phyloP scores from a whole-genome alignment of 345 rosid species.

The Linum tenue region DNA sequence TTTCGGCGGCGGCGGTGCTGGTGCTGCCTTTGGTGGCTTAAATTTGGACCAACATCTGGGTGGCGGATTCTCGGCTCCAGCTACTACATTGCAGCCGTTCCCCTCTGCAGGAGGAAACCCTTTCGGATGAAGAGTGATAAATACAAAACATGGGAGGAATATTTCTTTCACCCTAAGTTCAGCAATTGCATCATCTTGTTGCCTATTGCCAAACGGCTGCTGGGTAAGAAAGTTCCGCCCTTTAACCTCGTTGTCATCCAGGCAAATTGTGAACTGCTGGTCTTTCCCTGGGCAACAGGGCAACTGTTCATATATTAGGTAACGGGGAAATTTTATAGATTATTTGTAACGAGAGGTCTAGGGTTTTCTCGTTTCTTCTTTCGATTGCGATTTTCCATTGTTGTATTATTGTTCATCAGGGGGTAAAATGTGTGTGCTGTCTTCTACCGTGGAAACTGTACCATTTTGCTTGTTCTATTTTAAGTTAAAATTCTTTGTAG shows the following conservation, averaged over 20 bases:
- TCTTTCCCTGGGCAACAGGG: slow-evolving; percentile 6
- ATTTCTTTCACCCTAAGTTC: not conserved
- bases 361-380: slow-evolving; percentile 5
- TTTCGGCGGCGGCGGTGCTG: slow-evolving; percentile 31
- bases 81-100: slow-evolving; percentile 29
- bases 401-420: slow-evolving; percentile 14
- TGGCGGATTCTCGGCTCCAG: slow-evolving; percentile 35
- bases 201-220: slow-evolving; percentile 17
- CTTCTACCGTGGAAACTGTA: slow-evolving; percentile 14
- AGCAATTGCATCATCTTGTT: slow-evolving; percentile 32
- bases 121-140: slow-evolving; percentile 33
- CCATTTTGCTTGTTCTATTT: slow-evolving; percentile 3
- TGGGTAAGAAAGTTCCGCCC: slow-evolving; percentile 28
- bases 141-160: too few species aligned
- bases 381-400: slow-evolving; percentile 9
- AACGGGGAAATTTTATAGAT: not conserved
- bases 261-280: slow-evolving; percentile 8
- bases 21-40: slow-evolving; percentile 24
- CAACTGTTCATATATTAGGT: slow-evolving; percentile 14
- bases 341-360: not conserved
- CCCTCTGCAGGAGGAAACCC: slow-evolving; percentile 61
- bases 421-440: slow-evolving; percentile 7
- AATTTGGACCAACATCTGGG: slow-evolving; percentile 37
- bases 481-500: too few species aligned
- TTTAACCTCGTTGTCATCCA: slow-evolving; percentile 9